Percentiles rank a stretch among this genome's conserved stretches.
Evolutionary conservation across 2,329 filamentous ascomycete species (phyloP).

Genomic region (Trichoderma aggressivum): DNA sequence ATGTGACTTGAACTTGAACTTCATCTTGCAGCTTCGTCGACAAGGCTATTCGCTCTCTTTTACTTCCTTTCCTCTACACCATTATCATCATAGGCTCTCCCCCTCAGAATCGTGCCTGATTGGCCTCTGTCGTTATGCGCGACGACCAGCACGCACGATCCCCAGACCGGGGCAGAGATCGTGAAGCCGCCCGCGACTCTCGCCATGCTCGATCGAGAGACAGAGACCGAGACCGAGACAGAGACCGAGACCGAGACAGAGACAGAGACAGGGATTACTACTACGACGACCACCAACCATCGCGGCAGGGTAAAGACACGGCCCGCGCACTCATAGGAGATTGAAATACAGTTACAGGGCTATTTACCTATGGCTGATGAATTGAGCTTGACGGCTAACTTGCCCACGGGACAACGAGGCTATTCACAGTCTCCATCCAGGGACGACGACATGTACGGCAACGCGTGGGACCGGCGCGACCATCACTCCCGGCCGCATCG

Average conservation of each 20-base stretch:
- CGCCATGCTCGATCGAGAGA: conserved; percentile 24
- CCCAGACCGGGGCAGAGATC: conserved; percentile 28
- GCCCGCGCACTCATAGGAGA: conserved; percentile 31
- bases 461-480: conserved; percentile 31
- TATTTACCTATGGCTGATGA: conserved; percentile 22
- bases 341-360: conserved; percentile 22
- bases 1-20: not conserved
- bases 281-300: conserved; percentile 41
- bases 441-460: conserved; percentile 35
- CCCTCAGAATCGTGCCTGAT: conserved; percentile 20
- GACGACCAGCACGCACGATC: conserved; percentile 39
- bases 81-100: not conserved
- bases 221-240: conserved; percentile 21
- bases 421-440: conserved; percentile 43
- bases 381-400: conserved; percentile 43
- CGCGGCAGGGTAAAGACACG: conserved; percentile 50
- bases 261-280: conserved; percentile 26
- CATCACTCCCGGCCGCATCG: conserved; percentile 27
- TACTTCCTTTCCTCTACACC: not conserved
- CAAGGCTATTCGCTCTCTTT: not conserved
- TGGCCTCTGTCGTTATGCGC: conserved; percentile 38
- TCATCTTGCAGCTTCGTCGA: not conserved
- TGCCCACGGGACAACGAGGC: conserved; percentile 43
- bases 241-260: not conserved
- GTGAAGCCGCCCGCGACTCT: conserved; percentile 16